Conservation (phyloP, 768 basidiomycete genomes). For the Hypholoma fasciculare region DNA sequence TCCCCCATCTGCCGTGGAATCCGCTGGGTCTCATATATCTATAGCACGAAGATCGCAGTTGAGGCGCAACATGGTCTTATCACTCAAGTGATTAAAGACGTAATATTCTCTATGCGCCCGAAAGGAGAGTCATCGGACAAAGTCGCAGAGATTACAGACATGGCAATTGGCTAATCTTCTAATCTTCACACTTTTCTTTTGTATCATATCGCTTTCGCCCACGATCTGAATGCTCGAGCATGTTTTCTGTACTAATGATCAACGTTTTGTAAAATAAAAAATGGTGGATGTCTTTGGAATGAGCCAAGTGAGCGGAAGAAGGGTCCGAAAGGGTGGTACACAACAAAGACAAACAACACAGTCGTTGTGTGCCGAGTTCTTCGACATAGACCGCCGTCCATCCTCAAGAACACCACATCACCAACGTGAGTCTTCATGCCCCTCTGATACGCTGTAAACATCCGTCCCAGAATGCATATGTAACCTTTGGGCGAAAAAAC, state of each 20-base stretch:
- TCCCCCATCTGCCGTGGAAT: too few relatives aligned
- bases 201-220: conserved; percentile 3
- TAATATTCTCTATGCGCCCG: conserved; percentile 75
- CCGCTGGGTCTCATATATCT: not conserved
- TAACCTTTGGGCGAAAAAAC: conserved; percentile 12
- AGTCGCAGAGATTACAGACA: conserved; percentile 42
- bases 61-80: conserved; percentile 95
- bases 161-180: conserved; percentile 41
- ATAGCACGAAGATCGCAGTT: conserved; percentile 82
- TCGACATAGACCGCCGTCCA: conserved; percentile 14
- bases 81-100: conserved; percentile 90
- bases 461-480: not conserved
- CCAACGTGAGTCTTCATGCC: conserved; percentile 32
- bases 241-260: not conserved
- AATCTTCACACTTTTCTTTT: not conserved
- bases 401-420: conserved; percentile 36
- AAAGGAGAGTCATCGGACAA: conserved; percentile 22
- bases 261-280: not conserved
- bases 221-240: not conserved
- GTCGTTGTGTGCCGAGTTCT: conserved; percentile 14
- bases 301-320: too few relatives aligned
- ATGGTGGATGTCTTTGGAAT: too few relatives aligned
- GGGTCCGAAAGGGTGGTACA: conserved; percentile 5
- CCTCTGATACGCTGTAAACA: not conserved
- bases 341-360: conserved; percentile 18